Conservation (phyloP, 75 land plant genomes). For the Sequoiadendron giganteum region DNA sequence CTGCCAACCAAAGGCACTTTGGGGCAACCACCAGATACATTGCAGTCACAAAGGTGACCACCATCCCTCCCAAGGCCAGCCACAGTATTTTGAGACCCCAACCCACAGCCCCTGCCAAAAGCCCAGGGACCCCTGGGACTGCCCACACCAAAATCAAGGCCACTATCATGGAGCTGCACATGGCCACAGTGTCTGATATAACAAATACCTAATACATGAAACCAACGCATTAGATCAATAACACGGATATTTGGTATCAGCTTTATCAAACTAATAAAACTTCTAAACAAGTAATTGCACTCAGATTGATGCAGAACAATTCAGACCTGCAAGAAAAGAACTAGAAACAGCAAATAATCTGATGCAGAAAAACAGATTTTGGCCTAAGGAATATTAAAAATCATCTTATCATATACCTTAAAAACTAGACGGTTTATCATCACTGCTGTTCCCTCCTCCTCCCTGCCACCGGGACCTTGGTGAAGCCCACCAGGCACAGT, state of each 20-base stretch:
- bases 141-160: constrained; percentile 1
- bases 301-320: too few relatives aligned
- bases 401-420: not conserved
- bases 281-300: not conserved
- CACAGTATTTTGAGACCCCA: constrained; percentile 2
- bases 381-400: too few relatives aligned
- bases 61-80: constrained; percentile 5
- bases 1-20: not conserved
- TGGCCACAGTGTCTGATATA: not conserved
- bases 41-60: constrained; percentile 1
- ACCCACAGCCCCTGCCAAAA: not conserved
- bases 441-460: not conserved
- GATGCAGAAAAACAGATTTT: too few relatives aligned
- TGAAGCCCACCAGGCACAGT: not conserved
- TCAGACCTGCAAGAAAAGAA: too few relatives aligned
- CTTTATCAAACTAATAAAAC: not conserved
- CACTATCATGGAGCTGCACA: constrained; percentile 8
- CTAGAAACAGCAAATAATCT: too few relatives aligned
- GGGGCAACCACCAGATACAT: not conserved
- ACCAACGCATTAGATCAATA: not conserved
- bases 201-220: not conserved
- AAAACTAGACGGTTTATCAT: not conserved
- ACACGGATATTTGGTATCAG: not conserved
- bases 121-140: not conserved
- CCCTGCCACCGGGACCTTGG: not conserved